phyloP scores from a whole-genome alignment of 129 eudicot genomes.

The Lactuca sativa region DNA sequence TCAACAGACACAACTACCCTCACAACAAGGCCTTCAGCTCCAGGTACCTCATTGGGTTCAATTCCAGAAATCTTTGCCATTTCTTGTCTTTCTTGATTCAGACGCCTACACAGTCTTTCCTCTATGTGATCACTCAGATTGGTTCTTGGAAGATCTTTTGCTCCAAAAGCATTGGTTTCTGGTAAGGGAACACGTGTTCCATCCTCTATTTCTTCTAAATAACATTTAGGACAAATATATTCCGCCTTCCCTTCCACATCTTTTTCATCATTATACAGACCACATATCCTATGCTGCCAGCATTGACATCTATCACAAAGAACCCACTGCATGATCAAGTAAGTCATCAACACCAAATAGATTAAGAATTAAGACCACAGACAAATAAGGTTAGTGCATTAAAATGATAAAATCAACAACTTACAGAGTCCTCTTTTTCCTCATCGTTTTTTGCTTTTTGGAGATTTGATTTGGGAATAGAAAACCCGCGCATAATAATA shows the following conservation, averaged over 20 bases:
- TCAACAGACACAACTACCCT: constrained; percentile 80
- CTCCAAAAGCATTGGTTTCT: constrained; percentile 48
- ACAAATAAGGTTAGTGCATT: not conserved
- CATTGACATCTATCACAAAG: constrained; percentile 75
- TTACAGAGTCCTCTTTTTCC: constrained; percentile 63
- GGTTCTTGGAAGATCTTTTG: constrained; percentile 67
- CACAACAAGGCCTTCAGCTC: constrained; percentile 61
- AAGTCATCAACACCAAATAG: constrained; percentile 4
- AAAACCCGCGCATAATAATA: constrained; percentile 42
- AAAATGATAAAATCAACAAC: constrained; percentile 16
- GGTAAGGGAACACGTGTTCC: constrained; percentile 53
- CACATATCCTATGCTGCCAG: constrained; percentile 94
- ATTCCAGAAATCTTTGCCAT: constrained; percentile 55
- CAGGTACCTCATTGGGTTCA: constrained; percentile 60
- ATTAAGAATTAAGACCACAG: not conserved
- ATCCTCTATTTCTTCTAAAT: constrained; percentile 49
- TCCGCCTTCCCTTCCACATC: constrained; percentile 58
- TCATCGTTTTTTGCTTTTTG: constrained; percentile 44
- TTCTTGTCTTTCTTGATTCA: constrained; percentile 67
- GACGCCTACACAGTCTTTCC: constrained; percentile 53
- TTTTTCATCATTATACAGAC: constrained; percentile 58
- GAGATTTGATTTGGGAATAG: constrained; percentile 48
- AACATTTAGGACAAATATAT: constrained; percentile 85
- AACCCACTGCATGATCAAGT: constrained; percentile 67
- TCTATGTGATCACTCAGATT: constrained; percentile 83